Evolutionary conservation across 352 stramenopile species (phyloP).

Genomic region (Phytophthora agathidicida): DNA sequence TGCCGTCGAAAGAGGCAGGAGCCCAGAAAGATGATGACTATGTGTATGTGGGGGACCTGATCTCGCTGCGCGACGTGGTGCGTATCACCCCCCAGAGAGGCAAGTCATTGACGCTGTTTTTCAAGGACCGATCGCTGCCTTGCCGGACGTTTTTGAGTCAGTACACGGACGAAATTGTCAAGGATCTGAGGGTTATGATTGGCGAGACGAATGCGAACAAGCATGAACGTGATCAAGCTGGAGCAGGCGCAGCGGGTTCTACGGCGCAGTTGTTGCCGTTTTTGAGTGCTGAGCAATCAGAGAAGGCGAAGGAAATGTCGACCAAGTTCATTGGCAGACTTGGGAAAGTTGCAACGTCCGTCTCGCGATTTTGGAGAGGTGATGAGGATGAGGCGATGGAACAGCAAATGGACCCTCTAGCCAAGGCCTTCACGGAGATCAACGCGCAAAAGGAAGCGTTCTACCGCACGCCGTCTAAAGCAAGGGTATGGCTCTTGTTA

Average conservation of each 20-base stretch:
- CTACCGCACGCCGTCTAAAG: conserved; percentile 74
- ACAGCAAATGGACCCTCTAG: conserved; percentile 41
- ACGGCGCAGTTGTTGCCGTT: conserved; percentile 67
- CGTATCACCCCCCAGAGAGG: conserved; percentile 77
- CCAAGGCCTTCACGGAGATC: conserved; percentile 55
- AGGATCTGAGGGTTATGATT: conserved; percentile 73
- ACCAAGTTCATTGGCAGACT: conserved; percentile 82
- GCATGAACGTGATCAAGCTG: conserved; percentile 40
- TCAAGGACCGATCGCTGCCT: conserved; percentile 59
- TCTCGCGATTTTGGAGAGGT: conserved; percentile 65
- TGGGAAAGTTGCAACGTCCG: conserved; percentile 64
- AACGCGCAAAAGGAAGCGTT: conserved; percentile 65
- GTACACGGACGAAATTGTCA: conserved; percentile 75
- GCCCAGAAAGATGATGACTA: conserved; percentile 41
- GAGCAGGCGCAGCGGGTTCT: conserved; percentile 11
- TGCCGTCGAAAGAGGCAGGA: conserved; percentile 22
- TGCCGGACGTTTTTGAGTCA: conserved; percentile 78
- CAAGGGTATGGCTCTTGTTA: conserved; percentile 39
- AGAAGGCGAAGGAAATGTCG: conserved; percentile 84
- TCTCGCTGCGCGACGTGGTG: conserved; percentile 68
- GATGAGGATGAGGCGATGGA: conserved; percentile 61
- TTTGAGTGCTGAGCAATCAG: conserved; percentile 67
- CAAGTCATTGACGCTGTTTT: conserved; percentile 85
- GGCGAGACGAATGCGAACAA: conserved; percentile 40
- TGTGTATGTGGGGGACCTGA: conserved; percentile 69